A percentile compares a stretch with the other conserved stretches of the same genome.
Evolutionary conservation across 2,329 filamentous ascomycete genomes (phyloP).

Genomic region (Trematosphaeria pertusa): DNA sequence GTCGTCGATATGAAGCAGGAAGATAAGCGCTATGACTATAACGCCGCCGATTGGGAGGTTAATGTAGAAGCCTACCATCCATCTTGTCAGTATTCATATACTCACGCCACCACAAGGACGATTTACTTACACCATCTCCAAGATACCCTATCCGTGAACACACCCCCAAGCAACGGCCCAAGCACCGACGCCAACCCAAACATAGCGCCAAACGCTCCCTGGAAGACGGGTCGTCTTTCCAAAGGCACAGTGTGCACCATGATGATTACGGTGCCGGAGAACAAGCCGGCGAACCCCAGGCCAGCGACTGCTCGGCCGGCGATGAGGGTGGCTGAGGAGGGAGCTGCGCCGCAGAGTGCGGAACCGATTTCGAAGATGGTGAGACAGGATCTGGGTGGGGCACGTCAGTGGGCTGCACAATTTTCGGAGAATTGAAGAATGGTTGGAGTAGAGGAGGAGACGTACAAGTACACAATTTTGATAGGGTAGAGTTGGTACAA

Average conservation of each 20-base stretch:
- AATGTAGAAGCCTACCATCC: constrained; percentile 34
- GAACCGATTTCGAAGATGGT: constrained; percentile 21
- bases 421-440: too few relatives aligned
- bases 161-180: constrained; percentile 58
- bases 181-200: constrained; percentile 49
- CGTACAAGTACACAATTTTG: constrained; percentile 30
- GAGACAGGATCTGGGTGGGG: not conserved
- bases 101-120: too few relatives aligned
- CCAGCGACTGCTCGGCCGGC: constrained; percentile 21
- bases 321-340: constrained; percentile 17
- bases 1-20: constrained; percentile 57
- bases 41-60: constrained; percentile 47
- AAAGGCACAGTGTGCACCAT: constrained; percentile 46
- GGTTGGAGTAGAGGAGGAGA: constrained; percentile 29
- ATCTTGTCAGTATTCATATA: too few relatives aligned
- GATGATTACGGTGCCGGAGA: constrained; percentile 50
- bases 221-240: constrained; percentile 51
- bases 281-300: constrained; percentile 36
- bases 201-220: constrained; percentile 52
- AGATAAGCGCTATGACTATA: constrained; percentile 48
- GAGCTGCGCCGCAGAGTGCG: constrained; percentile 23
- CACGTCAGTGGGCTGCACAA: too few relatives aligned
- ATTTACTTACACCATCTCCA: constrained; percentile 57
- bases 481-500: constrained; percentile 53
- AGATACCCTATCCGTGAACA: constrained; percentile 49